Conservation (phyloP, 495 filamentous ascomycete genomes). For the Aspergillus cavernicola region DNA sequence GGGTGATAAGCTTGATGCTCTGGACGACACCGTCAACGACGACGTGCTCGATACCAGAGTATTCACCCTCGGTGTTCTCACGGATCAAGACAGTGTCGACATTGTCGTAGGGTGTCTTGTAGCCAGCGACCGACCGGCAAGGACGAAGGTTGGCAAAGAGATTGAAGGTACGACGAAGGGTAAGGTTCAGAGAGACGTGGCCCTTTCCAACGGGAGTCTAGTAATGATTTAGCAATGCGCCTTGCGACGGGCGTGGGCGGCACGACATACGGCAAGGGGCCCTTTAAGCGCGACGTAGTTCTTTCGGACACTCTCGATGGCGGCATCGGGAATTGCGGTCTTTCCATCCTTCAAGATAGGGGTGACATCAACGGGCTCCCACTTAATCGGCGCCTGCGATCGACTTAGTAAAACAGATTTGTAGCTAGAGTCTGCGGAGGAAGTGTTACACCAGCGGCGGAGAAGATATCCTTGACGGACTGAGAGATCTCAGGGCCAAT, state of each 20-base stretch:
- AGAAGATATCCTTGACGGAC: conserved; percentile 96
- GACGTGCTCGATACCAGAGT: conserved; percentile 98
- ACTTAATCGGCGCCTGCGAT: conserved; percentile 84
- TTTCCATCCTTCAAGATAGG: conserved; percentile 88
- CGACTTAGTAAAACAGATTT: conserved; percentile 24
- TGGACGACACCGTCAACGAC: conserved; percentile 98
- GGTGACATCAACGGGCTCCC: conserved; percentile 95
- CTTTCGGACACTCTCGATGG: conserved; percentile 82
- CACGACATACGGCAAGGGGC: conserved; percentile 79
- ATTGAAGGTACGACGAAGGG: conserved; percentile 97
- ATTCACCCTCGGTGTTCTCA: conserved; percentile 99
- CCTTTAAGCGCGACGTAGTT: conserved; percentile 98
- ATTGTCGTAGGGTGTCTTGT: conserved; percentile 97
- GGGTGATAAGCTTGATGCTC: conserved; percentile 98
- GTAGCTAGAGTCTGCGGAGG: conserved; percentile 8
- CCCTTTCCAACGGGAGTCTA: conserved; percentile 97
- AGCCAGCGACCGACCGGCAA: conserved; percentile 92
- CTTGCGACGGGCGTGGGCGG: neutral
- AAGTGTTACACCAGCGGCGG: conserved; percentile 75
- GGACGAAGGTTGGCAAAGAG: conserved; percentile 98
- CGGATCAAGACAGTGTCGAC: conserved; percentile 97
- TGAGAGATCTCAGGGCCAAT: conserved; percentile 97
- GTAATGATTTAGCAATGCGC: conserved; percentile 22
- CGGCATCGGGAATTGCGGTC: conserved; percentile 84
- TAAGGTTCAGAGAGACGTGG: conserved; percentile 98